Percentiles rank a stretch among this genome's conserved stretches.
These are phyloP conservation scores for Venturia pyrina DNA, from an alignment of 2,329 filamentous ascomycete genomes.

Conservation along the genomic window DNA sequence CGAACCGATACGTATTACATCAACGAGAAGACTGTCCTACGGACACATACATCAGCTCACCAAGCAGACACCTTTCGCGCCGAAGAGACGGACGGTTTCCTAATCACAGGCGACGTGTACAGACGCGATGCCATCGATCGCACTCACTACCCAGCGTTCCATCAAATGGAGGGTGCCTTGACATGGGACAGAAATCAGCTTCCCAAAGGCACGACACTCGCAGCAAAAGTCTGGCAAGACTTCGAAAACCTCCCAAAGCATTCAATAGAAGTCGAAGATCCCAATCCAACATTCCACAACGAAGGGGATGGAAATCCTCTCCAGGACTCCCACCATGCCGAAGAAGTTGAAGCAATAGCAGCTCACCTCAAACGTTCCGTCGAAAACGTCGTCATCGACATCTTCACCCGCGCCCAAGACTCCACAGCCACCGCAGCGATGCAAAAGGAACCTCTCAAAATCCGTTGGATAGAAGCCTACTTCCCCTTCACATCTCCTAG, in stretches of 20 bases:
- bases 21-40: conserved; percentile 70
- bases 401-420: conserved; percentile 53
- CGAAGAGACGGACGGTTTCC: conserved; percentile 67
- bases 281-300: conserved; percentile 65
- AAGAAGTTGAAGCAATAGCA: conserved; percentile 73
- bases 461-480: conserved; percentile 94
- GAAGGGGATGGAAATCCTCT: conserved; percentile 59
- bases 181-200: conserved; percentile 69
- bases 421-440: conserved; percentile 35
- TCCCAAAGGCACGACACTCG: conserved; percentile 46
- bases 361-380: conserved; percentile 81
- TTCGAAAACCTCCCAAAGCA: conserved; percentile 63
- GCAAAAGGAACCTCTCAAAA: conserved; percentile 57
- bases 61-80: conserved; percentile 72
- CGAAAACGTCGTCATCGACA: conserved; percentile 79
- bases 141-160: conserved; percentile 92
- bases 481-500: conserved; percentile 95
- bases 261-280: conserved; percentile 69
- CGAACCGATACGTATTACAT: conserved; percentile 94
- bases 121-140: conserved; percentile 88
- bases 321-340: conserved; percentile 62
- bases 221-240: conserved; percentile 57
- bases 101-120: conserved; percentile 92
- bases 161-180: conserved; percentile 94
- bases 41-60: conserved; percentile 92